phyloP scores from a whole-genome alignment of 2,329 filamentous ascomycete genomes.

The Ophiostoma populinum region DNA sequence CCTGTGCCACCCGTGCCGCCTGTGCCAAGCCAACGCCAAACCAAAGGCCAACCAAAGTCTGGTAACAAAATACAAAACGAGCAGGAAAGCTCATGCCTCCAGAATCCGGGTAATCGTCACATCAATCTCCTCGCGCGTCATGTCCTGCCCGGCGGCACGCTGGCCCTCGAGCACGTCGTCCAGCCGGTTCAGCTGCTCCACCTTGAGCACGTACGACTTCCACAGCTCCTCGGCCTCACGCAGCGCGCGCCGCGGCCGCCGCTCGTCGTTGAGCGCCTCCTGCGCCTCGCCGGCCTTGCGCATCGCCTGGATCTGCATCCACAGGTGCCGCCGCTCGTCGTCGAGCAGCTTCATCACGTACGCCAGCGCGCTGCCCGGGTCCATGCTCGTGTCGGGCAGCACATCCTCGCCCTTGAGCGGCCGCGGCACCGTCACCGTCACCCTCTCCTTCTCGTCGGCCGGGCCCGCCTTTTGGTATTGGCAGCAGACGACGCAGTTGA shows the following conservation, averaged over 20 bases:
- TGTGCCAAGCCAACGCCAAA: neutral
- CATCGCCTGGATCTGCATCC: slow-evolving; percentile 46
- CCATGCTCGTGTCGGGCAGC: slow-evolving; percentile 6
- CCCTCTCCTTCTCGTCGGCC: slow-evolving; percentile 5
- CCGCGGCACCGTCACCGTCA: slow-evolving; percentile 11
- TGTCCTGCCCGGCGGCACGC: slow-evolving; percentile 44
- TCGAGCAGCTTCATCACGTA: slow-evolving; percentile 69
- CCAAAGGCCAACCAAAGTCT: neutral
- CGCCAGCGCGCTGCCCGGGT: slow-evolving; percentile 53
- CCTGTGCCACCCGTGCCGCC: too few relatives aligned
- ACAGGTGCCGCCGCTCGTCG: slow-evolving; percentile 64
- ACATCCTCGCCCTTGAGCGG: slow-evolving; percentile 2
- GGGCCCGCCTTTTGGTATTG: slow-evolving; percentile 9
- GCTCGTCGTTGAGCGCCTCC: slow-evolving; percentile 6
- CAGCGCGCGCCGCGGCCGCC: slow-evolving; percentile 6
- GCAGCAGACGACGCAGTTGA: slow-evolving; percentile 12
- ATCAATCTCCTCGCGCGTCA: slow-evolving; percentile 45
- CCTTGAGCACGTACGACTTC: slow-evolving; percentile 12
- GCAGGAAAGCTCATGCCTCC: slow-evolving; percentile 5
- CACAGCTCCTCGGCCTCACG: slow-evolving; percentile 11
- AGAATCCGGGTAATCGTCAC: slow-evolving; percentile 41
- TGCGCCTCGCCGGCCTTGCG: slow-evolving; percentile 13
- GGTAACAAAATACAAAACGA: neutral
- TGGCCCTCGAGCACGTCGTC: slow-evolving; percentile 75
- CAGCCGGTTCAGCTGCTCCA: slow-evolving; percentile 30